Percentiles rank a stretch among this genome's conserved stretches.
These are phyloP conservation scores for Aspergillus amoenus DNA, from an alignment of 2,329 filamentous ascomycete genomes.

Conservation along the genomic window DNA sequence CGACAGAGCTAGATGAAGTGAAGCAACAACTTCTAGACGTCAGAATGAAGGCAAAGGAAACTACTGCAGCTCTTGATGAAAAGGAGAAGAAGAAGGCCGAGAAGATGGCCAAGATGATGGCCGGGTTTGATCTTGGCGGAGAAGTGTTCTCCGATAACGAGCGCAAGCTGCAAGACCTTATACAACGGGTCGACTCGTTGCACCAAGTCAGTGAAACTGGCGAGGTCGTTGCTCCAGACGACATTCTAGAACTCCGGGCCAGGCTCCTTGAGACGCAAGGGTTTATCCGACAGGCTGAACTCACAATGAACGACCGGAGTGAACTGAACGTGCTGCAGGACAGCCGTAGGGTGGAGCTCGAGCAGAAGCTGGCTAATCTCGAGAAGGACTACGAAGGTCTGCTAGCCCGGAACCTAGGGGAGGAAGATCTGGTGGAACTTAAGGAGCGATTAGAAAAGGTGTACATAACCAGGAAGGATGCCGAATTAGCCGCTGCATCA, in stretches of 20 bases:
- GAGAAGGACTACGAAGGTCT: conserved; percentile 84
- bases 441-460: conserved; percentile 76
- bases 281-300: conserved; percentile 87
- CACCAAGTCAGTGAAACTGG: conserved; percentile 74
- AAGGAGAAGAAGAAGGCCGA: conserved; percentile 99
- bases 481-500: conserved; percentile 70
- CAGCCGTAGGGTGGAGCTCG: conserved; percentile 69
- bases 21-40: conserved; percentile 96
- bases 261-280: conserved; percentile 86
- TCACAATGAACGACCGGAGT: conserved; percentile 72
- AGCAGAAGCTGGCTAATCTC: conserved; percentile 70
- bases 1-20: conserved; percentile 85
- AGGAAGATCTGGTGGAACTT: conserved; percentile 79
- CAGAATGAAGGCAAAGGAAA: conserved; percentile 95
- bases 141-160: conserved; percentile 95
- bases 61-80: conserved; percentile 83
- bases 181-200: conserved; percentile 77
- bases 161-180: conserved; percentile 75
- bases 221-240: conserved; percentile 76
- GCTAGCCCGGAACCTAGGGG: conserved; percentile 73
- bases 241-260: conserved; percentile 72
- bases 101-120: conserved; percentile 99
- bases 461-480: conserved; percentile 72
- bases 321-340: conserved; percentile 65
- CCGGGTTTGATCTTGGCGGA: conserved; percentile 88